Percentiles rank a stretch among this genome's conserved stretches.
Conservation (phyloP, 2,329 filamentous ascomycete species). For the Helicocarpus griseus region DNA sequence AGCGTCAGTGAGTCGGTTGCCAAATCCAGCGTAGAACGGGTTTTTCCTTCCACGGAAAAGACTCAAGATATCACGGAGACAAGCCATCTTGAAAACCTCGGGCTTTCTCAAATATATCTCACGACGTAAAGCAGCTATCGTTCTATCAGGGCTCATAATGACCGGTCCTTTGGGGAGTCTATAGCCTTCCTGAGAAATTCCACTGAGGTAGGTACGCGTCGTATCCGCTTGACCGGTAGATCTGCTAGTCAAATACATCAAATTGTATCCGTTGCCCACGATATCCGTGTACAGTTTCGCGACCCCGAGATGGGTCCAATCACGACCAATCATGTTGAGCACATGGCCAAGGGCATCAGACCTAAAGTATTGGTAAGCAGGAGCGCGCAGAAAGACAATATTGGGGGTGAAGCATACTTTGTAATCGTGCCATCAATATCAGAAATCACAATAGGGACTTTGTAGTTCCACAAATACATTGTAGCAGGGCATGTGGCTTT, state of each 20-base stretch:
- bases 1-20: constrained; percentile 91
- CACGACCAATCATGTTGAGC: constrained; percentile 88
- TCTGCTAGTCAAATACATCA: constrained; percentile 92
- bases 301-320: constrained; percentile 95
- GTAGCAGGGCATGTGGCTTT: constrained; percentile 81
- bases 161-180: constrained; percentile 81
- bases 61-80: constrained; percentile 82
- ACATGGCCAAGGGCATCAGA: constrained; percentile 92
- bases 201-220: constrained; percentile 80
- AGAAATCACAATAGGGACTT: constrained; percentile 90
- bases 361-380: constrained; percentile 17
- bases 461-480: constrained; percentile 89
- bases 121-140: constrained; percentile 81
- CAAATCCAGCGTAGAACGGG: constrained; percentile 95
- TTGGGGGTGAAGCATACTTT: constrained; percentile 43
- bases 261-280: constrained; percentile 90
- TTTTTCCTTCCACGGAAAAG: constrained; percentile 68
- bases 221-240: constrained; percentile 89
- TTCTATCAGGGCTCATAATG: constrained; percentile 89
- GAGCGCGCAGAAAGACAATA: background rate
- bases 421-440: constrained; percentile 99
- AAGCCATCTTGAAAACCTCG: constrained; percentile 99
- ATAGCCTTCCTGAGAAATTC: constrained; percentile 80
- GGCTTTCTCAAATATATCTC: constrained; percentile 95
- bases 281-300: constrained; percentile 98